A percentile compares a stretch with the other conserved stretches of the same genome.
Conservation (phyloP, 345 rosid genomes). For the Syzygium oleosum region DNA sequence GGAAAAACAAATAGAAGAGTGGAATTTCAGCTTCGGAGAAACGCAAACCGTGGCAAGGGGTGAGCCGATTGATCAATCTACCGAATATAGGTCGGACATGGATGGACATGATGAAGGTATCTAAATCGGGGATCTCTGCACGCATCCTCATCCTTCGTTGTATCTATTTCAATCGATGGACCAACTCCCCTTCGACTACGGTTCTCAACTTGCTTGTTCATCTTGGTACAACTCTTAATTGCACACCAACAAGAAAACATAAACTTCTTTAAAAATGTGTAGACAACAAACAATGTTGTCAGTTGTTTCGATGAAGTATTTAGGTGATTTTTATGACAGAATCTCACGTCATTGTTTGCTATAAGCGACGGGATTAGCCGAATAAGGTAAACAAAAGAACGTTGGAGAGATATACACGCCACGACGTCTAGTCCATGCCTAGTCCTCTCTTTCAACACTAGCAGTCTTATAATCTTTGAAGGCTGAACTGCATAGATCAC, state of each 20-base stretch:
- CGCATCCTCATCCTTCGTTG: background rate
- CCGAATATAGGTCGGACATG: background rate
- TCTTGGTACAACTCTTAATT: background rate
- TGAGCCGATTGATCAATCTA: background rate
- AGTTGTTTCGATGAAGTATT: background rate
- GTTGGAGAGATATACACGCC: no score
- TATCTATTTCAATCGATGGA: no score
- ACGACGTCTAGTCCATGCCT: no score
- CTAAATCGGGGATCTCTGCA: background rate
- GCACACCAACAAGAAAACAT: background rate
- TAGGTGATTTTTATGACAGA: background rate
- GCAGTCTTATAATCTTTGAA: no score
- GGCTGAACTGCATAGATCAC: no score
- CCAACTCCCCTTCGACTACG: background rate
- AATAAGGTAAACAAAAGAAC: no score
- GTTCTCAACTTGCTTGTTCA: background rate
- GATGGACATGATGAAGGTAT: no score
- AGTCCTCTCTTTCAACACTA: no score
- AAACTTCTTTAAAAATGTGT: background rate
- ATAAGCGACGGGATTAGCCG: no score
- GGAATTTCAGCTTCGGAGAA: background rate
- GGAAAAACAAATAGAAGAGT: no score
- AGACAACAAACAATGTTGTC: background rate
- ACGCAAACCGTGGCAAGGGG: accelerated
- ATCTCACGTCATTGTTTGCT: background rate